Evolutionary conservation across 257 asterid genomes (phyloP).

Genomic region (Solanum commersonii): DNA sequence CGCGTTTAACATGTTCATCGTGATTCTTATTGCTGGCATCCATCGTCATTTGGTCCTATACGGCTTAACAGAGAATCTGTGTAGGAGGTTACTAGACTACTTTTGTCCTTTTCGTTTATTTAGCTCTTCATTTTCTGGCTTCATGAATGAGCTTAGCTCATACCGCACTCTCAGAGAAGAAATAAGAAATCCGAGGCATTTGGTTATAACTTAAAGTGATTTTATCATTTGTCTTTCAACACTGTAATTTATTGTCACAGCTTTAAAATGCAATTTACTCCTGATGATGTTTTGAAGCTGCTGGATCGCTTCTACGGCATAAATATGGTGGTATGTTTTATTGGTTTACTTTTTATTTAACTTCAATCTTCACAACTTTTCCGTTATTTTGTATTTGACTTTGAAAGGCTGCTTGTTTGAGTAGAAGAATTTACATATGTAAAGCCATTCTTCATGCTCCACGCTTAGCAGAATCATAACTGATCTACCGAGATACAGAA

Average conservation of each 20-base stretch:
- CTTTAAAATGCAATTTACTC: conserved; percentile 59
- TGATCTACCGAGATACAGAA: background rate
- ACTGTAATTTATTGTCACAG: conserved; percentile 26
- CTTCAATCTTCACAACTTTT: background rate
- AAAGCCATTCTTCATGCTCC: background rate
- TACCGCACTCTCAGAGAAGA: background rate
- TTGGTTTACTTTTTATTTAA: background rate
- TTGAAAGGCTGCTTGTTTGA: background rate
- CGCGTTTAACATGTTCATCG: background rate
- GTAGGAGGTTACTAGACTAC: conserved; percentile 43
- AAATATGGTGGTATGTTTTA: conserved; percentile 72
- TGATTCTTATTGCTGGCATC: conserved; percentile 38
- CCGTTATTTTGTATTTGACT: background rate
- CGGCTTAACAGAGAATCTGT: conserved; percentile 24
- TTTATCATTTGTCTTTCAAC: background rate
- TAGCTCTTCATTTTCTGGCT: background rate
- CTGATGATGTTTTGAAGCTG: conserved; percentile 21
- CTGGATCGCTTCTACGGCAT: conserved; percentile 71
- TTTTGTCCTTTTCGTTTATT: background rate
- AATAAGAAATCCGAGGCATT: background rate
- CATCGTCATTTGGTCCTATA: conserved; percentile 57
- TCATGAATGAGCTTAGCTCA: background rate
- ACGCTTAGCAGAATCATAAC: background rate
- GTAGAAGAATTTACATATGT: background rate
- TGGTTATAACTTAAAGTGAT: background rate